phyloP scores from a whole-genome alignment of 306 rosid genomes.

The Dryas octopetala region DNA sequence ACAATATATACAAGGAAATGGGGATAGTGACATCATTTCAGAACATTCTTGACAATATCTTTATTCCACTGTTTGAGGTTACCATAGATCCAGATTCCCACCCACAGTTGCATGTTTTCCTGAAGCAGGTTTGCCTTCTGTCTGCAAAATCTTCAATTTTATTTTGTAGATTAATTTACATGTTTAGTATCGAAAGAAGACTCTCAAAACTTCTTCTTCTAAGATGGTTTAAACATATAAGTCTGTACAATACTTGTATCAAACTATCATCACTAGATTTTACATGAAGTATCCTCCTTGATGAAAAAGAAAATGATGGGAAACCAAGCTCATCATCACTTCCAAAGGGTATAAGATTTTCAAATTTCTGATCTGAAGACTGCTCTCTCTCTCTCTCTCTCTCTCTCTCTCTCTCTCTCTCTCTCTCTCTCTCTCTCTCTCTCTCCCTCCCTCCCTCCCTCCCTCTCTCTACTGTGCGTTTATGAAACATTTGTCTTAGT shows the following conservation, averaged over 20 bases:
- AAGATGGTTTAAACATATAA: not conserved
- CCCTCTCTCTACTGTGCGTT: not conserved
- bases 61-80: conserved; percentile 91
- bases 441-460: not conserved
- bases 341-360: too few species aligned
- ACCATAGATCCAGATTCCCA: conserved; percentile 97
- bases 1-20: conserved; percentile 94
- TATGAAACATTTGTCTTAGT: not conserved
- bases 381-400: too few species aligned
- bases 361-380: too few species aligned
- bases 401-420: too few species aligned
- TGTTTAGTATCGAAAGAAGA: not conserved
- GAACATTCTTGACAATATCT: conserved; percentile 95
- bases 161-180: not conserved
- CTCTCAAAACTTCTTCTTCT: not conserved
- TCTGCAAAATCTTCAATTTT: conserved; percentile 10
- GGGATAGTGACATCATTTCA: conserved; percentile 97
- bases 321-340: too few species aligned
- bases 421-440: too few species aligned
- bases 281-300: not conserved
- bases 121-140: conserved; percentile 66
- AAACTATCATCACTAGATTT: not conserved
- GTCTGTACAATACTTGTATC: not conserved
- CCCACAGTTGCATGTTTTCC: conserved; percentile 93
- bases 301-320: not conserved